Conservation (phyloP, 257 asterid genomes). For the Nicotiana tabacum region DNA sequence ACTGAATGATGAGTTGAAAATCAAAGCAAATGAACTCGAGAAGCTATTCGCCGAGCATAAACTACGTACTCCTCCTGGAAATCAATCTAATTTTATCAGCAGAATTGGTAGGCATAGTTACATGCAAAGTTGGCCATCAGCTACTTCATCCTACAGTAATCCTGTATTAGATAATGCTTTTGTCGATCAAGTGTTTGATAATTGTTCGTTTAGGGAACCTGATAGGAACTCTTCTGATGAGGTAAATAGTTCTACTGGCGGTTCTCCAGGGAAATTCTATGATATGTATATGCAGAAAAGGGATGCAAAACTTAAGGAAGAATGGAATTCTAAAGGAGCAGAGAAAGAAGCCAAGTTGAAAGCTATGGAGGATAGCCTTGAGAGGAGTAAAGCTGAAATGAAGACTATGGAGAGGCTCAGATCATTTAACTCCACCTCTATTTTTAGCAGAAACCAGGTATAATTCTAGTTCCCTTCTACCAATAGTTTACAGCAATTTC, state of each 20-base stretch:
- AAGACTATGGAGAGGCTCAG: constrained; percentile 56
- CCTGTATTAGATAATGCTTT: constrained; percentile 31
- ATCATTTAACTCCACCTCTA: constrained; percentile 57
- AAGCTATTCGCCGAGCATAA: constrained; percentile 76
- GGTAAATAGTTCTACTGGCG: constrained; percentile 45
- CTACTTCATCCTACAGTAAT: constrained; percentile 28
- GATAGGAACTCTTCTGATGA: constrained; percentile 37
- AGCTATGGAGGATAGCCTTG: constrained; percentile 85
- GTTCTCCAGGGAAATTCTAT: constrained; percentile 75
- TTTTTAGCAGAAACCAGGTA: constrained; percentile 67
- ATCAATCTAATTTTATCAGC: constrained; percentile 44
- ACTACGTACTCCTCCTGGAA: constrained; percentile 63
- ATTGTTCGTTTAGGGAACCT: not conserved
- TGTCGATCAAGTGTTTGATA: constrained; percentile 17
- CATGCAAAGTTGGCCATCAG: constrained; percentile 33
- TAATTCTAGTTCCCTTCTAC: constrained; percentile 23
- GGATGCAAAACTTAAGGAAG: constrained; percentile 83
- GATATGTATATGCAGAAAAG: constrained; percentile 72
- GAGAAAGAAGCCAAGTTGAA: constrained; percentile 87
- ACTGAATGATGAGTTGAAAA: constrained; percentile 70
- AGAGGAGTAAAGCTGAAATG: constrained; percentile 77
- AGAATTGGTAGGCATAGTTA: constrained; percentile 39
- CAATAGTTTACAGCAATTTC: not conserved
- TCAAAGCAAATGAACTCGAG: constrained; percentile 93
- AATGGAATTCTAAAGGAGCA: constrained; percentile 73